Evolutionary conservation across 768 basidiomycete species (phyloP).

Genomic region (Agaricus blazei): DNA sequence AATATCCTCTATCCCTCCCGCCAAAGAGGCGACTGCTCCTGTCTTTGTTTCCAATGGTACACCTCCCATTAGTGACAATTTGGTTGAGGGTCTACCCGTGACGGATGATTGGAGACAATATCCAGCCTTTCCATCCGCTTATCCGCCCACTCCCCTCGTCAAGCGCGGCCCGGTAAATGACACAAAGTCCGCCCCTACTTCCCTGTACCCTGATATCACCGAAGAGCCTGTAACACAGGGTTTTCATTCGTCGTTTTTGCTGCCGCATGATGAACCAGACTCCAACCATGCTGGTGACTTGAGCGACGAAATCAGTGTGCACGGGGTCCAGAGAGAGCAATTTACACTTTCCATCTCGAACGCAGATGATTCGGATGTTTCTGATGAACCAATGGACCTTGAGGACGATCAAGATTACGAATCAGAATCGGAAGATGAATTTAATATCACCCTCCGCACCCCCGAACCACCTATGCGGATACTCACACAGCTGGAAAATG

Average conservation of each 20-base stretch:
- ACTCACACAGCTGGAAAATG: conserved; percentile 2
- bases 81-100: conserved; percentile 12
- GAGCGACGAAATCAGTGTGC: conserved; percentile 45
- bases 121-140: conserved; percentile 72
- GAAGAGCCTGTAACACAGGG: conserved; percentile 45
- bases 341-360: conserved; percentile 25
- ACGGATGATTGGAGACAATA: conserved; percentile 71
- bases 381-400: conserved; percentile 16
- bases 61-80: conserved; percentile 7
- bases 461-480: conserved; percentile 33
- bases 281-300: conserved; percentile 53
- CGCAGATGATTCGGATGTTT: conserved; percentile 26
- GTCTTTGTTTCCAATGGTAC: conserved; percentile 14
- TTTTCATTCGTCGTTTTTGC: conserved; percentile 72
- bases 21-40: conserved; percentile 33
- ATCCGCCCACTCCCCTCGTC: conserved; percentile 63
- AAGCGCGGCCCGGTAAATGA: conserved; percentile 24
- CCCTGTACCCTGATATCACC: conserved; percentile 28
- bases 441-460: conserved; percentile 63
- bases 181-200: conserved; percentile 19
- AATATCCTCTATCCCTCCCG: conserved; percentile 19
- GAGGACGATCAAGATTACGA: conserved; percentile 15
- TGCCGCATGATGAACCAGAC: conserved; percentile 52
- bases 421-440: conserved; percentile 54
- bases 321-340: conserved; percentile 36